phyloP scores from a whole-genome alignment of 1,139 yeast species.

The Eremothecium coryli region DNA sequence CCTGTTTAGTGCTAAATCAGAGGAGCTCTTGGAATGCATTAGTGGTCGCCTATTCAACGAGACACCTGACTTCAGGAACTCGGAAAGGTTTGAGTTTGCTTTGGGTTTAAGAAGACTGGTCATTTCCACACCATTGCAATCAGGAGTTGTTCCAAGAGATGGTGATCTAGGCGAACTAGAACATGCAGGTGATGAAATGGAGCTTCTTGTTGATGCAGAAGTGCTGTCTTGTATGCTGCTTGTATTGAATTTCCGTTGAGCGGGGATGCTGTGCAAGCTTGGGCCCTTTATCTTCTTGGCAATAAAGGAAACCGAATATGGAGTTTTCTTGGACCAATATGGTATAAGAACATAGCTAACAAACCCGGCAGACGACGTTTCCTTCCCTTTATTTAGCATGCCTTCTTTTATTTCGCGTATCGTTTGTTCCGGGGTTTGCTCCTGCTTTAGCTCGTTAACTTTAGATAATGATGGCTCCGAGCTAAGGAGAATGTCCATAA shows the following conservation, averaged over 20 bases:
- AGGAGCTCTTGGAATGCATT: constrained; percentile 21
- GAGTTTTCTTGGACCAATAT: constrained; percentile 42
- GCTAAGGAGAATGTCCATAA: constrained; percentile 45
- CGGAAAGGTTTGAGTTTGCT: constrained; percentile 22
- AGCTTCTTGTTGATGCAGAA: constrained; percentile 3
- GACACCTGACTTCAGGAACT: constrained; percentile 20
- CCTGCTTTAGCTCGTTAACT: not conserved
- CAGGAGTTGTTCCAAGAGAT: constrained; percentile 4
- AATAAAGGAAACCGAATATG: constrained; percentile 40
- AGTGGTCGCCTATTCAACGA: constrained; percentile 14
- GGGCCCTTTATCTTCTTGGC: constrained; percentile 44
- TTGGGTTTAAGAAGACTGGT: constrained; percentile 13
- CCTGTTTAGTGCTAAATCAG: constrained; percentile 24
- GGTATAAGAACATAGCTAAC: constrained; percentile 48
- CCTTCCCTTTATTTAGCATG: constrained; percentile 22
- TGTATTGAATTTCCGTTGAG: not conserved
- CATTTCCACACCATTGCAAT: not conserved
- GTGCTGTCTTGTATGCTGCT: constrained; percentile 1
- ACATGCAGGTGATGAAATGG: constrained; percentile 10
- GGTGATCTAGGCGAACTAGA: constrained; percentile 16
- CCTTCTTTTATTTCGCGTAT: constrained; percentile 20
- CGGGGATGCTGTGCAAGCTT: constrained; percentile 29
- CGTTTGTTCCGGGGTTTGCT: constrained; percentile 2
- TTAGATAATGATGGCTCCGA: constrained; percentile 20
- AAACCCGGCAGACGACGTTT: constrained; percentile 39